Evolutionary conservation across 1,284 basidiomycete genomes (phyloP).

Genomic region (Cutaneotrichosporon mucoides): DNA sequence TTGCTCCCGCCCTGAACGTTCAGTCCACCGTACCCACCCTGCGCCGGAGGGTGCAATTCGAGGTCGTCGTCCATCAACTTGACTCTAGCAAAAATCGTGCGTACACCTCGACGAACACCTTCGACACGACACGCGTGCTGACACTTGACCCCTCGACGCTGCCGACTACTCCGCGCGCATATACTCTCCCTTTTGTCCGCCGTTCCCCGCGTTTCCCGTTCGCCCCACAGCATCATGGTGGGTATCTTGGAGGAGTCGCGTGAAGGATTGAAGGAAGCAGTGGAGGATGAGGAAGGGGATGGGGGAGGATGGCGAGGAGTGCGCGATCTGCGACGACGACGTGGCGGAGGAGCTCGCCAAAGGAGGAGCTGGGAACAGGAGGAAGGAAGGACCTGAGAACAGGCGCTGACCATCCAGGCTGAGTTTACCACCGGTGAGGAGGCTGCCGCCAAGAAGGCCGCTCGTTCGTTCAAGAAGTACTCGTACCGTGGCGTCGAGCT

Average conservation of each 20-base stretch:
- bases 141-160: conserved; percentile 3
- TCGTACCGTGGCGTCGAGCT: conserved; percentile 97
- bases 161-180: neutral
- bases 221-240: conserved; percentile 7
- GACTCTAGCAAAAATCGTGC: conserved; percentile 17
- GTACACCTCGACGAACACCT: neutral
- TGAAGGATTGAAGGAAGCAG: neutral
- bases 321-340: neutral
- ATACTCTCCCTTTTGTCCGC: neutral
- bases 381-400: neutral
- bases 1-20: neutral
- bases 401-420: conserved; percentile 14
- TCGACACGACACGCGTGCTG: conserved; percentile 3
- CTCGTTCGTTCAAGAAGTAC: conserved; percentile 97
- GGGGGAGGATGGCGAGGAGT: neutral
- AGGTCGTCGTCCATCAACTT: neutral
- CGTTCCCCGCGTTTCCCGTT: neutral
- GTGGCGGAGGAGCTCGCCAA: neutral
- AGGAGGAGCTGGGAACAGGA: neutral
- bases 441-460: conserved; percentile 94
- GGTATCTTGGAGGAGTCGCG: neutral
- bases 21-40: neutral
- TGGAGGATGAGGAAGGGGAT: neutral
- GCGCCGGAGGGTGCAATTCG: neutral
- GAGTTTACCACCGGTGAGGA: conserved; percentile 75